Evolutionary conservation across 2,329 filamentous ascomycete species (phyloP).

Genomic region (Annulohypoxylon truncatum): DNA sequence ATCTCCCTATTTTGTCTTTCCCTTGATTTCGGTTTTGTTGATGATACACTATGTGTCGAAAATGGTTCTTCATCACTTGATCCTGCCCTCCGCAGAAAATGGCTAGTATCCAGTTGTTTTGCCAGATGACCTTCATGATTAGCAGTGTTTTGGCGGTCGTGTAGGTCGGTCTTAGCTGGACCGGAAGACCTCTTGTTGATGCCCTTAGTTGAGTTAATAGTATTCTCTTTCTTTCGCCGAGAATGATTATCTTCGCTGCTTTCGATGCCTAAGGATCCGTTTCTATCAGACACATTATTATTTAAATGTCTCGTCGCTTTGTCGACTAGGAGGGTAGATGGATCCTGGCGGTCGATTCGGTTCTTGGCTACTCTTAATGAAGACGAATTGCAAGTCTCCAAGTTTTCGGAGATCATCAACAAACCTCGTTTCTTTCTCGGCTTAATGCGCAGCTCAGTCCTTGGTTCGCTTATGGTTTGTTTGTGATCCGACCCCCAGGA

Average conservation of each 20-base stretch:
- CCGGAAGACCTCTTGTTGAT: not conserved
- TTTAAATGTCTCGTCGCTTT: not conserved
- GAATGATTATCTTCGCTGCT: not conserved
- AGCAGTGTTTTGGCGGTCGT: not conserved
- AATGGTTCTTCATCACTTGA: not conserved
- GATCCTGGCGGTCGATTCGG: not conserved
- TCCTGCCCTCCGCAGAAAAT: not conserved
- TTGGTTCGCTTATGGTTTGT: conserved; percentile 46
- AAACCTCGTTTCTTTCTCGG: conserved; percentile 61
- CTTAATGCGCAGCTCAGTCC: conserved; percentile 61
- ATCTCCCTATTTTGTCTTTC: not conserved
- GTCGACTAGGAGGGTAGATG: not conserved
- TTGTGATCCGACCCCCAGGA: not conserved
- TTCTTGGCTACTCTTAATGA: conserved; percentile 9
- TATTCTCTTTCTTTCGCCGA: not conserved
- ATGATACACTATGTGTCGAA: not conserved
- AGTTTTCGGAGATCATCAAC: conserved; percentile 57
- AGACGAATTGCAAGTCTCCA: conserved; percentile 15
- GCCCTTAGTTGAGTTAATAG: not conserved
- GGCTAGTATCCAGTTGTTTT: not conserved
- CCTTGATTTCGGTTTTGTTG: not conserved
- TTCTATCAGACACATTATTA: not conserved
- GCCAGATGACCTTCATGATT: not conserved
- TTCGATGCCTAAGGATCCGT: not conserved
- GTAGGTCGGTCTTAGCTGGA: not conserved